Conservation (phyloP, 345 rosid species). For the Ceriops zippeliana region DNA sequence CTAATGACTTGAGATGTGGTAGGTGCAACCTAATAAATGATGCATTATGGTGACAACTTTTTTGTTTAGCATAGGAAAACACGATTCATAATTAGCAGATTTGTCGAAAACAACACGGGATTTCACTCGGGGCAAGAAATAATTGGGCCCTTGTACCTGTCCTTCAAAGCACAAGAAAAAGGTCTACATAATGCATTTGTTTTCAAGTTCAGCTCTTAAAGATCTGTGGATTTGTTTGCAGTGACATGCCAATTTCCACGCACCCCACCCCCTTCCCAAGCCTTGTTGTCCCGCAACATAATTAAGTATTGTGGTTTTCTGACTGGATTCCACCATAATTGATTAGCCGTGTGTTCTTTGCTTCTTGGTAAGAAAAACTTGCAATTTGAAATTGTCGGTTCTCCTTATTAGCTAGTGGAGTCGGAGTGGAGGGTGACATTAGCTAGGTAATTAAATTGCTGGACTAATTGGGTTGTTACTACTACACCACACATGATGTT, state of each 20-base stretch:
- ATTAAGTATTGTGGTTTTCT: not conserved
- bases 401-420: not conserved
- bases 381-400: not conserved
- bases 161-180: not conserved
- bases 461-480: not conserved
- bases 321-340: slow-evolving; percentile 12
- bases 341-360: not conserved
- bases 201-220: not conserved
- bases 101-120: not conserved
- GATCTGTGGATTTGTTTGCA: not conserved
- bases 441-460: no score
- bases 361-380: not conserved
- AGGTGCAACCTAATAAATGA: not conserved
- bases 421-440: slow-evolving; percentile 2
- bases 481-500: not conserved
- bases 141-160: not conserved
- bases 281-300: not conserved
- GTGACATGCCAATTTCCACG: not conserved
- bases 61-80: not conserved
- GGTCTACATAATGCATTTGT: not conserved
- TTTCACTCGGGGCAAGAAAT: not conserved
- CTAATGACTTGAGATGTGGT: not conserved
- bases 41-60: not conserved
- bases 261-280: not conserved
- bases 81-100: not conserved